A percentile compares a stretch with the other conserved stretches of the same genome.
phyloP scores from a whole-genome alignment of 169 alveolate species.

The Condylostoma magnum region DNA sequence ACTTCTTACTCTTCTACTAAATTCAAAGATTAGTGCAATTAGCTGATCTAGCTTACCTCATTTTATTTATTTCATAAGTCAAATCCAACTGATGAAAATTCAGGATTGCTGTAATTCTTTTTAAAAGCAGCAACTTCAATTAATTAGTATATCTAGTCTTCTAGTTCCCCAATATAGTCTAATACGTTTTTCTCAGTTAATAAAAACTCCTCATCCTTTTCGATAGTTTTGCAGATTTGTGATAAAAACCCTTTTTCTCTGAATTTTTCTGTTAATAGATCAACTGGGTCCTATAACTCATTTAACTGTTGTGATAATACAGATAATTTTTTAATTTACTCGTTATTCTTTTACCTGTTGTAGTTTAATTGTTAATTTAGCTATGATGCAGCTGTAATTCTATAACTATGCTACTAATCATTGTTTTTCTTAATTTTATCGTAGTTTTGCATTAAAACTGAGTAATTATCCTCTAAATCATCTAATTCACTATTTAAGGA shows the following conservation, averaged over 20 bases:
- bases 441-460: conserved; percentile 34
- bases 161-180: conserved; percentile 51
- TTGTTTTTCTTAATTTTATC: conserved; percentile 36
- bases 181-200: conserved; percentile 56
- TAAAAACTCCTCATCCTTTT: conserved; percentile 54
- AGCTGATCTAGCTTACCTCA: too few relatives aligned
- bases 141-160: conserved; percentile 53
- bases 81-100: too few relatives aligned
- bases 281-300: conserved; percentile 38
- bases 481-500: conserved; percentile 64
- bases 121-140: too few relatives aligned
- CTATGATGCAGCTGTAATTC: conserved; percentile 28
- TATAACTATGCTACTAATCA: conserved; percentile 29
- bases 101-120: too few relatives aligned
- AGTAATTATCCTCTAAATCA: conserved; percentile 46
- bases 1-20: too few relatives aligned
- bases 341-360: conserved; percentile 15
- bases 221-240: conserved; percentile 43
- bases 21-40: too few relatives aligned
- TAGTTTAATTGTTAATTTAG: conserved; percentile 11
- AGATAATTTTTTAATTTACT: conserved; percentile 14
- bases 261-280: conserved; percentile 43
- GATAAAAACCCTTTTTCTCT: conserved; percentile 36
- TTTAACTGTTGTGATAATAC: conserved; percentile 32
- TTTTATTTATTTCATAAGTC: too few relatives aligned